A percentile compares a stretch with the other conserved stretches of the same genome.
These are phyloP conservation scores for Puccinia triticina DNA, from an alignment of 1,284 basidiomycete genomes.

Conservation along the genomic window DNA sequence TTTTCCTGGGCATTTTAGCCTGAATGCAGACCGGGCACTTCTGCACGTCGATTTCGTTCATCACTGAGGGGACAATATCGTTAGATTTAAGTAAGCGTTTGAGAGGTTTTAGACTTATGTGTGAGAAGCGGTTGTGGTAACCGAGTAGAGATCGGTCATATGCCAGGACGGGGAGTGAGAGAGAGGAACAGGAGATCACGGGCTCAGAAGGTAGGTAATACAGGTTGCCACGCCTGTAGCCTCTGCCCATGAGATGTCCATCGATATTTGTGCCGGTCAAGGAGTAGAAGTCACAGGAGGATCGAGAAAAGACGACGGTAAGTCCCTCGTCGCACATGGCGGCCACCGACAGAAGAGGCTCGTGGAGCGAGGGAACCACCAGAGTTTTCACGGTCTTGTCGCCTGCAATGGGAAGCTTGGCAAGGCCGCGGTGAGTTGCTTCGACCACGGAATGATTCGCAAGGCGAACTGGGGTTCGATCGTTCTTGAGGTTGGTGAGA, in stretches of 20 bases:
- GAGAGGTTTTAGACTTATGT: no score
- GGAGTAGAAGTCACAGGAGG: not conserved
- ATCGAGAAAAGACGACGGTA: not conserved
- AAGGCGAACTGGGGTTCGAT: not conserved
- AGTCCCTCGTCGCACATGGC: no score
- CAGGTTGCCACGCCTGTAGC: no score
- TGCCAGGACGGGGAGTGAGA: no score
- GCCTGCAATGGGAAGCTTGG: not conserved
- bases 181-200: not conserved
- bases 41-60: no score
- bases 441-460: no score
- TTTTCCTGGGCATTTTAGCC: not conserved
- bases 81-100: no score
- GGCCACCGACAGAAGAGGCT: no score
- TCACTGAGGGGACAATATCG: no score
- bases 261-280: not conserved
- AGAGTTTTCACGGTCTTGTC: not conserved
- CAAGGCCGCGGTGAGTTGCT: not conserved
- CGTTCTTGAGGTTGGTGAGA: not conserved
- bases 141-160: no score
- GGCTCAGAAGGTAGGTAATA: constrained; percentile 10
- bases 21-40: not conserved
- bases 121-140: no score
- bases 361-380: not conserved
- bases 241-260: not conserved